Evolutionary conservation across 2,329 filamentous ascomycete species (phyloP).

Genomic region (Hypocreales sp.): DNA sequence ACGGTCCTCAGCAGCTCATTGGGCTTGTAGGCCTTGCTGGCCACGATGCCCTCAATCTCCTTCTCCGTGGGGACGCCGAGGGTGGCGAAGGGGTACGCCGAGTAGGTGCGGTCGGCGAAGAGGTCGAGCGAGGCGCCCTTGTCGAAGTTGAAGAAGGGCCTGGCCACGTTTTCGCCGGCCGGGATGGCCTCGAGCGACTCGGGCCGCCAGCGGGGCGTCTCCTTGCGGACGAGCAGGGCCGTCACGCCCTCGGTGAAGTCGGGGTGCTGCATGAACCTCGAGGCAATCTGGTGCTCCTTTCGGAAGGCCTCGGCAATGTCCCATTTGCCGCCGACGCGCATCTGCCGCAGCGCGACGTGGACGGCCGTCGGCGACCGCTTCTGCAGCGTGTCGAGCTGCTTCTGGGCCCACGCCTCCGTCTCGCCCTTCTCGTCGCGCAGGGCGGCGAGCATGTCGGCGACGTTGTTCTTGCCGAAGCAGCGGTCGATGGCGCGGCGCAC

Average conservation of each 20-base stretch:
- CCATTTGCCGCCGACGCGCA: constrained; percentile 64
- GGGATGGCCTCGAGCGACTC: constrained; percentile 53
- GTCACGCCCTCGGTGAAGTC: constrained; percentile 92
- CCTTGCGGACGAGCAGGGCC: constrained; percentile 59
- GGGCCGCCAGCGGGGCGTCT: constrained; percentile 61
- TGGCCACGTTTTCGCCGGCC: constrained; percentile 33
- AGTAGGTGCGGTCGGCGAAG: constrained; percentile 47
- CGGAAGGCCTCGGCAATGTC: constrained; percentile 72
- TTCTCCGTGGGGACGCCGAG: constrained; percentile 62
- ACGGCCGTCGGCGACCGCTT: constrained; percentile 75
- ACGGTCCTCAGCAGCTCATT: constrained; percentile 49
- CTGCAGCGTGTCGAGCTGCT: constrained; percentile 60
- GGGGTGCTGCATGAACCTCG: constrained; percentile 75
- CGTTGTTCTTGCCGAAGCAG: constrained; percentile 53
- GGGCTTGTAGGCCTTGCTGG: constrained; percentile 21
- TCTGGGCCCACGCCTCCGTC: constrained; percentile 58
- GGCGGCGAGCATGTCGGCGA: constrained; percentile 56
- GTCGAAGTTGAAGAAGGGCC: constrained; percentile 51
- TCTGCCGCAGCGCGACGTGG: constrained; percentile 69
- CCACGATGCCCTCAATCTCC: constrained; percentile 34
- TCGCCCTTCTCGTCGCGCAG: constrained; percentile 37
- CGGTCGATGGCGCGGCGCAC: constrained; percentile 73
- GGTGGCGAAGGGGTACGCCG: constrained; percentile 53
- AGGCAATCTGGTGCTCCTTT: constrained; percentile 71
- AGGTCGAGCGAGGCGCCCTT: constrained; percentile 37